Conservation (phyloP, 2,329 filamentous ascomycete species). For the Paraconiothyrium brasiliense region DNA sequence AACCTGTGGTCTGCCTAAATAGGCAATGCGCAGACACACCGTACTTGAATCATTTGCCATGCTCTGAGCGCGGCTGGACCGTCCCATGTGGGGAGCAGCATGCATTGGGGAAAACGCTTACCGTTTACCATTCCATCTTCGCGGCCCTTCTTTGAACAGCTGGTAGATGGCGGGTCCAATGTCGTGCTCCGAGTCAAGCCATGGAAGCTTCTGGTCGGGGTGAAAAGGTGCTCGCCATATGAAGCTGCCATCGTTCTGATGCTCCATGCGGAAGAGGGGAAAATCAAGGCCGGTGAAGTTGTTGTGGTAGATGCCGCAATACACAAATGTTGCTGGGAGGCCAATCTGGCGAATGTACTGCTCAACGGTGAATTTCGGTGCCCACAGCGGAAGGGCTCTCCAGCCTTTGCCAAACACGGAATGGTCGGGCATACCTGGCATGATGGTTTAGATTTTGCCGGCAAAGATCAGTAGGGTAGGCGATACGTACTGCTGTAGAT, state of each 20-base stretch:
- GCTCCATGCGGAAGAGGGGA: slow-evolving; percentile 93
- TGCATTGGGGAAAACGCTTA: slow-evolving; percentile 53
- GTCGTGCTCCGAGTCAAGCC: slow-evolving; percentile 96
- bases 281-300: slow-evolving; percentile 95
- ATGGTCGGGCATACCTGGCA: slow-evolving; percentile 82
- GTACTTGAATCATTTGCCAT: neutral
- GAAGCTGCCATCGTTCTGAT: slow-evolving; percentile 85
- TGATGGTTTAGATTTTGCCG: slow-evolving; percentile 1
- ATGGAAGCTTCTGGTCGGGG: slow-evolving; percentile 86
- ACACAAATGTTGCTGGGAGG: slow-evolving; percentile 89
- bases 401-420: slow-evolving; percentile 78
- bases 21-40: slow-evolving; percentile 1
- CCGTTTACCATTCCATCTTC: slow-evolving; percentile 81
- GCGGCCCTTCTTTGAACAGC: slow-evolving; percentile 91
- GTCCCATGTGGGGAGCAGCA: slow-evolving; percentile 27
- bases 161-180: slow-evolving; percentile 91
- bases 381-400: slow-evolving; percentile 90
- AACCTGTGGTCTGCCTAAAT: neutral
- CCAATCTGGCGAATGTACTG: slow-evolving; percentile 86
- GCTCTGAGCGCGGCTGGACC: slow-evolving; percentile 22
- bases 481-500: slow-evolving; percentile 77
- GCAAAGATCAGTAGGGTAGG: neutral
- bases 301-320: slow-evolving; percentile 98
- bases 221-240: slow-evolving; percentile 95
- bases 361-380: slow-evolving; percentile 90